Percentiles rank a stretch among this genome's conserved stretches.
These are phyloP conservation scores for Erigeron canadensis DNA, from an alignment of 129 eudicot genomes.

Conservation along the genomic window DNA sequence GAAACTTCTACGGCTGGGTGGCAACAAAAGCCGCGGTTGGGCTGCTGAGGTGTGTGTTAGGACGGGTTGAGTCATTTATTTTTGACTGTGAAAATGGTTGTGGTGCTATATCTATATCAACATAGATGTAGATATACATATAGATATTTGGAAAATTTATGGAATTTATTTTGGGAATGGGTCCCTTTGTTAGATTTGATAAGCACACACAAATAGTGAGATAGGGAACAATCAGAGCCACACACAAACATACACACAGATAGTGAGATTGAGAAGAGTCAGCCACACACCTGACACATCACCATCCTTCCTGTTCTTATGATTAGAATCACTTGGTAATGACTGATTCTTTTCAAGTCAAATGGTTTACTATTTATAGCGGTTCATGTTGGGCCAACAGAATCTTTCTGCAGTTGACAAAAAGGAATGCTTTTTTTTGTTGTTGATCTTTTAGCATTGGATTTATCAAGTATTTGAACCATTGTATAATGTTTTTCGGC, in stretches of 20 bases:
- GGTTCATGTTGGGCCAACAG: conserved; percentile 21
- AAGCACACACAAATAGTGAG: conserved; percentile 3
- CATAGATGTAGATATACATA: not conserved
- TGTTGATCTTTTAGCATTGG: conserved; percentile 18
- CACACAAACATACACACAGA: not conserved
- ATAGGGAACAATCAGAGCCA: conserved; percentile 23
- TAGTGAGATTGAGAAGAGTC: conserved; percentile 14
- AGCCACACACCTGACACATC: conserved; percentile 23
- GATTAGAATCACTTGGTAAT: conserved; percentile 28
- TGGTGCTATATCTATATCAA: conserved; percentile 14
- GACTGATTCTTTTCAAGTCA: conserved; percentile 25
- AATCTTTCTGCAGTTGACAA: conserved; percentile 27
- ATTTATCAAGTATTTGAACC: conserved; percentile 5
- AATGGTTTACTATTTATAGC: conserved; percentile 38
- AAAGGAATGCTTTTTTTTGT: not conserved
- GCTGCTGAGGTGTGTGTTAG: no score
- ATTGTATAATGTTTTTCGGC: not conserved
- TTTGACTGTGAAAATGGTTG: not conserved
- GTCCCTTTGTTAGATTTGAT: conserved; percentile 34
- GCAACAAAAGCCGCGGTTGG: no score
- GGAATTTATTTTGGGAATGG: conserved; percentile 34
- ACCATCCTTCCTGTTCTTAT: conserved; percentile 26
- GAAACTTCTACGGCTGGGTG: no score
- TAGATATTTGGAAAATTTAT: conserved; percentile 10
- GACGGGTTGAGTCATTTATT: no score